Percentiles rank a stretch among this genome's conserved stretches.
Conservation (phyloP, 1,284 basidiomycete species). For the Mycena sp. region DNA sequence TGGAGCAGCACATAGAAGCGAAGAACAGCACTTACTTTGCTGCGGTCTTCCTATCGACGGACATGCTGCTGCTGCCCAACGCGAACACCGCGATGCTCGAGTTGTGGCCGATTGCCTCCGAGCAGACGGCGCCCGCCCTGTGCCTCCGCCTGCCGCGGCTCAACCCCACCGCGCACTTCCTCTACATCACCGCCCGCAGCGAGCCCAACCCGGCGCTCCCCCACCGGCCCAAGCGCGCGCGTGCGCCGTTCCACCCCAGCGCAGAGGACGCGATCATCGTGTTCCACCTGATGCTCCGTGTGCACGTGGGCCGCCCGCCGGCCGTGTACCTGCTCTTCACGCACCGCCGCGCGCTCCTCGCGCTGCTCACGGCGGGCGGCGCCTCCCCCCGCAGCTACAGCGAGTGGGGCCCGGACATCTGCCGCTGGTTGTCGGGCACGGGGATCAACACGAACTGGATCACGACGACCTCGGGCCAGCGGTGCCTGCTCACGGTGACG, state of each 20-base stretch:
- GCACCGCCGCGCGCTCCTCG: slow-evolving; percentile 26
- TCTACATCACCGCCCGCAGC: slow-evolving; percentile 15
- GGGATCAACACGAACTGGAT: slow-evolving; percentile 24
- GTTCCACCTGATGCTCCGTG: slow-evolving; percentile 17
- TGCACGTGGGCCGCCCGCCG: background rate
- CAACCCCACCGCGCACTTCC: slow-evolving; percentile 2
- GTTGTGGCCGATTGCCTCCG: slow-evolving; percentile 14
- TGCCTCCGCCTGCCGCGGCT: slow-evolving; percentile 21
- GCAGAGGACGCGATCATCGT: slow-evolving; percentile 20
- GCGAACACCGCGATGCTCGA: slow-evolving; percentile 17
- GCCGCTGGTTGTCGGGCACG: slow-evolving; percentile 20
- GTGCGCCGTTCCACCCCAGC: slow-evolving; percentile 16
- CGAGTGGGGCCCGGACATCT: slow-evolving; percentile 21
- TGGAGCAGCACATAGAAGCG: background rate
- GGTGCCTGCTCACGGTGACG: slow-evolving; percentile 9
- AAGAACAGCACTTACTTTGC: slow-evolving; percentile 15
- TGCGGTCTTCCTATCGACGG: slow-evolving; percentile 20
- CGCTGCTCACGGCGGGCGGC: slow-evolving; percentile 11
- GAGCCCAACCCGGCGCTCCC: slow-evolving; percentile 24
- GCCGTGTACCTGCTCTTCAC: slow-evolving; percentile 19
- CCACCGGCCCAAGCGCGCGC: background rate
- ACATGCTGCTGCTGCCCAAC: slow-evolving; percentile 25
- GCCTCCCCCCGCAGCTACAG: slow-evolving; percentile 7
- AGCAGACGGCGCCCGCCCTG: slow-evolving; percentile 6
- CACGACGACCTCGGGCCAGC: slow-evolving; percentile 25